Base-by-base conservation (phyloP, 164 flowering plant species). In the Warburgia ugandensis region DNA sequence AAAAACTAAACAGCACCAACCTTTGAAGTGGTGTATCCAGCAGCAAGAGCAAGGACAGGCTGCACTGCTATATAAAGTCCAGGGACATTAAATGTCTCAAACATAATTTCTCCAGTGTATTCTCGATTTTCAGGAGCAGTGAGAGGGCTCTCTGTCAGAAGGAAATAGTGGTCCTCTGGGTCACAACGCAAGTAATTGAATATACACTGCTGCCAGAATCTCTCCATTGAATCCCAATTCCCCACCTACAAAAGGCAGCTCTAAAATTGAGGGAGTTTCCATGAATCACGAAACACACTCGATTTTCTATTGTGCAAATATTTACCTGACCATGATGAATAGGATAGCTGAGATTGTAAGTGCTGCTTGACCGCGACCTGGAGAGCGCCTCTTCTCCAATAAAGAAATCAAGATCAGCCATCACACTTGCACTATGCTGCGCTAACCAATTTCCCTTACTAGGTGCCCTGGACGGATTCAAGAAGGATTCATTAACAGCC, bases 131-230 rank as follows among this genome's bases (percentile, higher is more conserved):
- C 99, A 1, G 99, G 99, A 4, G 97, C 73, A 37, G 96, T 89
- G 41, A 94, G 79, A 3, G 99, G 96, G 55, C 96, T 86, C 68
- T 94, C 99, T 1, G 99, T 94, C 63, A 94, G 65, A 10, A 84
- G 69, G 67, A 94, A 94, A 61, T 94, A 86, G 62, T 94, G 99
- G 67, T 94, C 99, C 74, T 94, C 99, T 0, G 99, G 99, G 74
- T 94, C 99, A 63, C 99, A 94, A 8, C 97, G 67, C 70, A 94
- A 64, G 61, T 94, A 89, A 66, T 86, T 83, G 61, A 89, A 94
- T 44, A 94, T 89, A 67, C 97, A 86, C 47, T 94, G 97, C 74
- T 94, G 99, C 99, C 99, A 94, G 65, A 84, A 94, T 62, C 97
- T 66, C 71, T 94, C 99, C 99, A 94, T 94, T 12, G 92, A 65